Evolutionary conservation across 345 rosid genomes (phyloP), one percentile per base, ranked within the genome.

Genomic region (Brassica incana): DNA sequence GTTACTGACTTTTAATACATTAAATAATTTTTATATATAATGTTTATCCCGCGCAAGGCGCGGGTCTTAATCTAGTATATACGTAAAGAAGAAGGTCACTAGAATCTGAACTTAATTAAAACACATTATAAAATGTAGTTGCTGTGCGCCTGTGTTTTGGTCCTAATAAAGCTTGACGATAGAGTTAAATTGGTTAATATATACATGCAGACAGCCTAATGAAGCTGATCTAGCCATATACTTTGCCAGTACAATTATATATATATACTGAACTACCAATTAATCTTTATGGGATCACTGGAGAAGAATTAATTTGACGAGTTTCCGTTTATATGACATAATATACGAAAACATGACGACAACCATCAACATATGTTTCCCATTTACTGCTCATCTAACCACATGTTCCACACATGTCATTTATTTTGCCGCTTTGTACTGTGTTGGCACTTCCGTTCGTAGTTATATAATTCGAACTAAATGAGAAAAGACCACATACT

Each of bases 331-430:
- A n/a, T 45, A 45, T 45, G 14, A 11, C 52, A 45, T 11, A 3
- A 50, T 48, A 68, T 20, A 50, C 33, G 43, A 50, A 73, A 68
- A n/a, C 36, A 68, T 25, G 66, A 79, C 58, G 48, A 50, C 45
- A 48, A 1, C 59, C 75, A 74, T 25, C 69, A 73, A 78, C 30
- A 67, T 67, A 67, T 73, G 64, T 66, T 79, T 59, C 30, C 69
- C 12, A 74, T 74, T 79, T 79, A 79, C 74, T 74, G 16, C 82
- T 68, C 74, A 79, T 60, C 65, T 32, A 74, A 73, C 63, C 10
- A 48, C 60, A 18, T 73, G 69, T 66, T 79, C 82, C 78, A 74
- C 74, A 79, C 82, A 73, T 73, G 78, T 33, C 73, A 29, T 66
- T 20, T 78, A 56, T 56, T 30, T 36, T 45, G 11, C 72, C 56